A percentile compares a stretch with the other conserved stretches of the same genome.
Conservation (phyloP, 2,329 filamentous ascomycete genomes). For the Aspergillus neoniger region DNA sequence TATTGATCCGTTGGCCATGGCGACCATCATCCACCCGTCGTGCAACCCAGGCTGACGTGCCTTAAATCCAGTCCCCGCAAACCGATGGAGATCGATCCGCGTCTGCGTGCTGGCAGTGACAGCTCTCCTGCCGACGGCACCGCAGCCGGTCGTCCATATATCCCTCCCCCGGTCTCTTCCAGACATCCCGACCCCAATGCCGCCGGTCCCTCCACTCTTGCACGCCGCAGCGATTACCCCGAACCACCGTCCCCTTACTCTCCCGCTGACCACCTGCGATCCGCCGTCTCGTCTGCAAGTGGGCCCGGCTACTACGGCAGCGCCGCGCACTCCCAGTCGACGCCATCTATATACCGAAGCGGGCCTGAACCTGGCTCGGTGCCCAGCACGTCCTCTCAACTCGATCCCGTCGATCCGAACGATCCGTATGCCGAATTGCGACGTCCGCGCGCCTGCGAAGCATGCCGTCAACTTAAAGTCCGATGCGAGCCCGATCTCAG, state of each 20-base stretch:
- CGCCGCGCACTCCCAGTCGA: slow-evolving; percentile 10
- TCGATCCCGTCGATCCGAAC: slow-evolving; percentile 20
- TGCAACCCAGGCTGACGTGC: slow-evolving; percentile 11
- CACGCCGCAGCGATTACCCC: slow-evolving; percentile 26
- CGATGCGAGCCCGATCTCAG: slow-evolving; percentile 75
- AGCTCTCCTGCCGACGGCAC: slow-evolving; percentile 16
- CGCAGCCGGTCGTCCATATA: slow-evolving; percentile 12
- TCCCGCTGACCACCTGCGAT: slow-evolving; percentile 14
- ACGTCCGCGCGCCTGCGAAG: slow-evolving; percentile 71
- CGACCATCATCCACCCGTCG: neutral
- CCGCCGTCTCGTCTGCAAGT: slow-evolving; percentile 17
- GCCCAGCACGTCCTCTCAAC: slow-evolving; percentile 8
- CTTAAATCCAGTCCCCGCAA: slow-evolving; percentile 18
- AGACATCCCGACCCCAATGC: slow-evolving; percentile 10
- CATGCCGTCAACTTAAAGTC: slow-evolving; percentile 75
- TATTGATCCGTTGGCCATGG: neutral
- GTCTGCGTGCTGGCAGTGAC: slow-evolving; percentile 27
- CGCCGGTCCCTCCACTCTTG: slow-evolving; percentile 7
- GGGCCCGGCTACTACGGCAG: slow-evolving; percentile 15
- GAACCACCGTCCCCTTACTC: slow-evolving; percentile 31
- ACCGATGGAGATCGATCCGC: slow-evolving; percentile 39
- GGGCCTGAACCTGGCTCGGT: slow-evolving; percentile 1
- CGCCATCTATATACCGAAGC: slow-evolving; percentile 10
- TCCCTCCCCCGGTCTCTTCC: slow-evolving; percentile 11
- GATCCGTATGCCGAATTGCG: slow-evolving; percentile 55